phyloP scores from a whole-genome alignment of 2,329 filamentous ascomycete species.

The Didymella exigua region DNA sequence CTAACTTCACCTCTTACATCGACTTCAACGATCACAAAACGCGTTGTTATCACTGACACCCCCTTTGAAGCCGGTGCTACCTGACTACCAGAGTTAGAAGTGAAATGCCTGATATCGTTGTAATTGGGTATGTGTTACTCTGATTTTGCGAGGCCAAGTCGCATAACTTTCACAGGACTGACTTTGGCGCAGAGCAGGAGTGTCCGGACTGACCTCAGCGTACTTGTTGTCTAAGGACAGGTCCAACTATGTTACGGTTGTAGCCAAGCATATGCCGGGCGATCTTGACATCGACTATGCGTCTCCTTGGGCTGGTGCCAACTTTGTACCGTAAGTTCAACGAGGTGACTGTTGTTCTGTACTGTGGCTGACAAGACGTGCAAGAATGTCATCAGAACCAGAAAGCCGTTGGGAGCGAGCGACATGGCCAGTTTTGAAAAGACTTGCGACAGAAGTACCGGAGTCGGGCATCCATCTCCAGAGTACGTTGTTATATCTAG shows the following conservation, averaged over 20 bases:
- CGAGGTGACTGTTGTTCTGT: not conserved
- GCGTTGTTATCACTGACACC: no score
- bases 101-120: not conserved
- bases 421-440: constrained; percentile 51
- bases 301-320: constrained; percentile 87
- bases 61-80: no score
- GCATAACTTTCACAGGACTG: not conserved
- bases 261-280: constrained; percentile 89
- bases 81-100: constrained; percentile 54
- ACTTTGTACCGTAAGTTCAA: constrained; percentile 51
- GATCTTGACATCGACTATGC: constrained; percentile 92
- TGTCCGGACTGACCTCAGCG: constrained; percentile 55
- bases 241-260: constrained; percentile 62
- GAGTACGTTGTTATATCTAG: not conserved
- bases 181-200: not conserved
- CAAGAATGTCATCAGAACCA: constrained; percentile 5
- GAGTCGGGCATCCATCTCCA: constrained; percentile 1
- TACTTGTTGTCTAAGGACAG: constrained; percentile 58
- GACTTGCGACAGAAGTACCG: constrained; percentile 23
- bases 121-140: not conserved
- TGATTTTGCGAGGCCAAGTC: not conserved
- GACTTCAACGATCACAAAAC: no score
- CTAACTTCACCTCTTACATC: no score
- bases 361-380: not conserved
- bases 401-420: constrained; percentile 5